A percentile compares a stretch with the other conserved stretches of the same genome.
These are phyloP conservation scores for Linnemannia schmuckeri DNA, from an alignment of 192 early-diverging fungal genomes.

Conservation along the genomic window DNA sequence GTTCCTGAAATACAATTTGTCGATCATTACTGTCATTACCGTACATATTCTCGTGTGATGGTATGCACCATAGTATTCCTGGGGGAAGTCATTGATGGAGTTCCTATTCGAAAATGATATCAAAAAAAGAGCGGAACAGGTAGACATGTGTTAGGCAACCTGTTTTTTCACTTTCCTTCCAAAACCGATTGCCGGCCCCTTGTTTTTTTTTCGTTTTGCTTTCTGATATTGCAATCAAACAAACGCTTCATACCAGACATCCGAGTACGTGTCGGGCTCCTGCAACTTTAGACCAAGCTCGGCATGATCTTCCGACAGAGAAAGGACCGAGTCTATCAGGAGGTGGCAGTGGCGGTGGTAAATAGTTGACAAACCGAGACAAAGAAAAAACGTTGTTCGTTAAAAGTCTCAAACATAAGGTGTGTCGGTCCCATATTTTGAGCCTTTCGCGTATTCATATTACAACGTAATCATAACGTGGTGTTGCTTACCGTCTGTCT, in stretches of 20 bases:
- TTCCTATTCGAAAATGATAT: neutral
- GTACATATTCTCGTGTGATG: neutral
- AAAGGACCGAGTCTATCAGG: conserved; percentile 84
- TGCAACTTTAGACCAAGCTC: conserved; percentile 94
- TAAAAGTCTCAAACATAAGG: conserved; percentile 11
- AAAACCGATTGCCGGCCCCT: neutral
- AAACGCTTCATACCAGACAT: conserved; percentile 57
- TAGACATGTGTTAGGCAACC: neutral
- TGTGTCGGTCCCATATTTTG: neutral
- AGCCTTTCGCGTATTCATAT: neutral
- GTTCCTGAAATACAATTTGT: neutral
- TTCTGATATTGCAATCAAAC: neutral
- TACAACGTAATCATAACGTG: neutral
- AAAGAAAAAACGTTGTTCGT: neutral
- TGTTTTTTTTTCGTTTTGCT: neutral
- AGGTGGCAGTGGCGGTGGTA: neutral
- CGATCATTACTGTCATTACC: neutral
- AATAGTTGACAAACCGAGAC: neutral
- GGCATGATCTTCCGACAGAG: conserved; percentile 82
- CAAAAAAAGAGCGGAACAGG: neutral
- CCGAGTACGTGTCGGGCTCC: conserved; percentile 82
- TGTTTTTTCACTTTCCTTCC: neutral
- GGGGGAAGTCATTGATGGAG: neutral
- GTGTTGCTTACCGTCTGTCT: neutral
- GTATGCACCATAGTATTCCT: neutral